phyloP scores from a whole-genome alignment of 305 asterid genomes.

The Solanum hybrid region DNA sequence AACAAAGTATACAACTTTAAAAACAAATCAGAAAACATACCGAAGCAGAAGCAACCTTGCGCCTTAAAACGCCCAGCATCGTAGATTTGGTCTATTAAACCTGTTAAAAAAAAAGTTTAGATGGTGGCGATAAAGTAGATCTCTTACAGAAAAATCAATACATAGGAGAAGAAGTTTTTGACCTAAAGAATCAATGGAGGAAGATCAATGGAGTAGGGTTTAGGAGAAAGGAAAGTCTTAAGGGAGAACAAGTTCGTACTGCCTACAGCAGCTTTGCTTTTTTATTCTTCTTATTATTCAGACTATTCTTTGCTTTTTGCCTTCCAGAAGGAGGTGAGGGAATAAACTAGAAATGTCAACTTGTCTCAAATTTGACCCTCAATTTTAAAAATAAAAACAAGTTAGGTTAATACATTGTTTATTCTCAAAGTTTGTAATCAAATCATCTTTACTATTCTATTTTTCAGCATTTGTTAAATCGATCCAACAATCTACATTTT shows the following conservation, averaged over 20 bases:
- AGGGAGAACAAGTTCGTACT: background rate
- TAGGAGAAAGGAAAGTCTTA: background rate
- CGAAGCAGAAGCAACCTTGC: conserved; percentile 12
- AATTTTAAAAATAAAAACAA: background rate
- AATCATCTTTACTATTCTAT: background rate
- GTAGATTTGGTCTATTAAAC: background rate
- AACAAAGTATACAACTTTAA: background rate
- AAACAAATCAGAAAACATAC: background rate
- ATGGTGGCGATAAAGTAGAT: background rate
- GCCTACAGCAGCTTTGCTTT: background rate
- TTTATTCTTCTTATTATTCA: background rate
- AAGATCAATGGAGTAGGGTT: background rate
- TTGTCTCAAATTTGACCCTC: background rate
- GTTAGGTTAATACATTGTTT: background rate
- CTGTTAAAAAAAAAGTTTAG: background rate
- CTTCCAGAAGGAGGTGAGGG: background rate
- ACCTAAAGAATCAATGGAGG: background rate
- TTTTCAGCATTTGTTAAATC: background rate
- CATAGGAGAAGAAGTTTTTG: background rate
- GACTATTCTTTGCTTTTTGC: background rate
- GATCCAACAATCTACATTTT: background rate
- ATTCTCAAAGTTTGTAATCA: background rate
- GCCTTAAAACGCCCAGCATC: conserved; percentile 16
- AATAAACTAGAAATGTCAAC: background rate
- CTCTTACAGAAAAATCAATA: background rate